phyloP scores from a whole-genome alignment of 2,329 filamentous ascomycete species.

The Cladosporium austrohemisphaericum region DNA sequence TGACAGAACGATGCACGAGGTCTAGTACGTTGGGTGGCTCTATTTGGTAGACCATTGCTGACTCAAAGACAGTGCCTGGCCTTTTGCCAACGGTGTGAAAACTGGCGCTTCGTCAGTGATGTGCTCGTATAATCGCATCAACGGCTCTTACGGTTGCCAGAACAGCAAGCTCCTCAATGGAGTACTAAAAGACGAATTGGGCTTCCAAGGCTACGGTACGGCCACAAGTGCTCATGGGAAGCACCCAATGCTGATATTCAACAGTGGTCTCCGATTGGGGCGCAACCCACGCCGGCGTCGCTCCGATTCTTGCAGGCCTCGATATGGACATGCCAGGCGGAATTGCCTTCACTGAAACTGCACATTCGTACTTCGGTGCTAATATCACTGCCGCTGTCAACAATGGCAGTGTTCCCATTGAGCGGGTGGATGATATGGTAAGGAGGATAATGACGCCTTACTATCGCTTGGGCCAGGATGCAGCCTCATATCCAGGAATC shows the following conservation, averaged over 20 bases:
- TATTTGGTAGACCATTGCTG: not conserved
- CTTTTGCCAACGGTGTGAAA: slow-evolving; percentile 31
- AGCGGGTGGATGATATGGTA: slow-evolving; percentile 58
- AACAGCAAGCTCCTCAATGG: slow-evolving; percentile 66
- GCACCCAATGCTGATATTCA: slow-evolving; percentile 27
- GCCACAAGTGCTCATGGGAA: not conserved
- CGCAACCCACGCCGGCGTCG: slow-evolving; percentile 26
- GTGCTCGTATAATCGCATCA: slow-evolving; percentile 57
- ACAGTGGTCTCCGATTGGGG: slow-evolving; percentile 79
- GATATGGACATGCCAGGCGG: slow-evolving; percentile 64
- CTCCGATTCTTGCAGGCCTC: slow-evolving; percentile 41
- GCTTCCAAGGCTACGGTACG: slow-evolving; percentile 59
- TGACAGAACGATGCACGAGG: slow-evolving; percentile 65
- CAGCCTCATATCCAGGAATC: slow-evolving; percentile 36
- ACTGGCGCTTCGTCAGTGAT: slow-evolving; percentile 24
- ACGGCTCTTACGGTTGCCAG: slow-evolving; percentile 58
- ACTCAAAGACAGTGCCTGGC: slow-evolving; percentile 19
- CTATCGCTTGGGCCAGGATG: slow-evolving; percentile 55
- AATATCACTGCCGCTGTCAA: slow-evolving; percentile 53
- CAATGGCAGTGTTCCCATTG: slow-evolving; percentile 46
- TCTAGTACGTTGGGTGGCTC: slow-evolving; percentile 7
- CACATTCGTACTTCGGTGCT: slow-evolving; percentile 30
- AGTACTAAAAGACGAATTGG: slow-evolving; percentile 68
- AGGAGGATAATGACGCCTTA: slow-evolving; percentile 49
- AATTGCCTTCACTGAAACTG: slow-evolving; percentile 12